phyloP scores from a whole-genome alignment of 73 alveolate genomes.

The Strombidium stylifer region DNA sequence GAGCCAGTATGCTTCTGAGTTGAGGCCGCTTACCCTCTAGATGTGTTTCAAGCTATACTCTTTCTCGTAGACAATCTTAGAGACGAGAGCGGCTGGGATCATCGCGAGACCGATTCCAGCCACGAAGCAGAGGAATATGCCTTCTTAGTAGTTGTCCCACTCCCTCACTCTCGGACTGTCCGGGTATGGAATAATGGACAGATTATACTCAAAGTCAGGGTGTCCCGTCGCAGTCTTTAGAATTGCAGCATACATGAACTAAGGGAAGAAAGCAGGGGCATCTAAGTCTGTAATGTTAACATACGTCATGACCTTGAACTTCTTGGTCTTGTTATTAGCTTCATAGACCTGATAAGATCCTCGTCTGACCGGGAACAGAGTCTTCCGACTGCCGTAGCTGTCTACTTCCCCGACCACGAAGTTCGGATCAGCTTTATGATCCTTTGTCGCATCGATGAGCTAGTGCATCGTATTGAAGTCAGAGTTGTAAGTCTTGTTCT shows the following conservation, averaged over 20 bases:
- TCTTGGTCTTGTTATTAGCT: conserved; percentile 40
- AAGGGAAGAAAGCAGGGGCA: conserved; percentile 46
- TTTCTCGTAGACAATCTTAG: conserved; percentile 85
- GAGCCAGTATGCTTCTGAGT: conserved; percentile 90
- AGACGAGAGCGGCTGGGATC: conserved; percentile 90
- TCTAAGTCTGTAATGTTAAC: conserved; percentile 47
- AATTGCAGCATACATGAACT: conserved; percentile 47
- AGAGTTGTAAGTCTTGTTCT: too few species aligned
- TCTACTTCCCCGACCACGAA: too few species aligned
- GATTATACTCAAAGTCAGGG: neutral
- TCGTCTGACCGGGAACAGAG: too few species aligned
- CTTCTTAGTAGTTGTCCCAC: conserved; percentile 54
- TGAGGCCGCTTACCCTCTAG: conserved; percentile 87
- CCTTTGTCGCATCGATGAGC: too few species aligned
- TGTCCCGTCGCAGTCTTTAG: conserved; percentile 22
- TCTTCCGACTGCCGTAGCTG: too few species aligned
- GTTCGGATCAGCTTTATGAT: too few species aligned
- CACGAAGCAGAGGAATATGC: conserved; percentile 61
- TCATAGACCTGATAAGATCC: conserved; percentile 22
- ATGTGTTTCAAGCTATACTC: conserved; percentile 90
- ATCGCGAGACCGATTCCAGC: conserved; percentile 92
- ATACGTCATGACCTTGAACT: conserved; percentile 31
- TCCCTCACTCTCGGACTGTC: conserved; percentile 46
- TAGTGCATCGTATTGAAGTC: too few species aligned
- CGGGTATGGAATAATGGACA: conserved; percentile 42